Evolutionary conservation across 1,139 yeast species (phyloP), one percentile per base, ranked within the genome.

Genomic region (Hyphopichia pseudoburtonii): DNA sequence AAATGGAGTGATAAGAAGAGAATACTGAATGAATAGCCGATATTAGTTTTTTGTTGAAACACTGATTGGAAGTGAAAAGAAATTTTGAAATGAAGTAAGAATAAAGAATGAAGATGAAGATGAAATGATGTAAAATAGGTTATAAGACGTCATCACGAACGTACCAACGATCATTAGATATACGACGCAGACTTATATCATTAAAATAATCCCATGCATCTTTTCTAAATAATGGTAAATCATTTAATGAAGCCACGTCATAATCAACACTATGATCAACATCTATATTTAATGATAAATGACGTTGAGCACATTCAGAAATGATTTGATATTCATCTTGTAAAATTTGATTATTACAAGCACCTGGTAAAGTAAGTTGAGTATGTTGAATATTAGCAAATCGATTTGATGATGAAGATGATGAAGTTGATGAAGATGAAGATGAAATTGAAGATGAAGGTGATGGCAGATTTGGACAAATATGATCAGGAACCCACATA

Each of bases 401-500:
- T 40, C 75, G 48, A 24, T 50, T 38, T 2, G 40, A 45, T 32
- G 27, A 41, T 28, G 23, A 21, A 21, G 23, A 7, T 7, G 23
- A 7, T 10, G 23, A 21, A 21, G 10, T 21, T 24, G 50, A 38
- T 2, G 40, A 45, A 31, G 27, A 41, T 28, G 27, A 24, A 24
- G 10, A 7, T 21, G 23, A 10, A 12, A 25, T 12, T 10, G 8
- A 10, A 8, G 28, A 25, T 8, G 14, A n/a, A 17, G 9, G 7
- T 7, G 70, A 67, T 1, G 64, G 48, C 3, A 47, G 23, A 5
- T 34, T 18, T 9, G 38, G 30, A 42, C 72, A 66, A 11, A 57
- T 45, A 12, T 50, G 42, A 43, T 71, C 70, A 8, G 71, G 62
- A 1, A 73, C 75, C 78, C 78, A 73, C 33, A 72, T 47, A 18